Base-by-base conservation (phyloP, 179 eudicot genomes). In the Vitellaria paradoxa region DNA sequence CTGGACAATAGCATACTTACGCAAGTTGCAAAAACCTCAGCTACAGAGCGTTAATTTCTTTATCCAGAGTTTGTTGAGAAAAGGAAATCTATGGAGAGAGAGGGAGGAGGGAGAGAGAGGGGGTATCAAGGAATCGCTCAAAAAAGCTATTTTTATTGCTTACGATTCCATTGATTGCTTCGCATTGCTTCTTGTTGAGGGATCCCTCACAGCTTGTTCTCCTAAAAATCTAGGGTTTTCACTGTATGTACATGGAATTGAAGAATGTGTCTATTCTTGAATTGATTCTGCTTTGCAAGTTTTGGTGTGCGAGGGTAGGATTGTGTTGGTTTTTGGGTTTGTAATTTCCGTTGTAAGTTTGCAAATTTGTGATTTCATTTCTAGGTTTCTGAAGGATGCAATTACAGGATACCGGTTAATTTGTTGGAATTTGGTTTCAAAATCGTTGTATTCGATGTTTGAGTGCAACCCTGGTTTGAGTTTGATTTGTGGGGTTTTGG, bases 51-150 rank as follows among this genome's bases (percentile, higher is more conserved):
- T 30, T 30, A 30, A 30, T 30, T 30, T 30, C 37, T 30, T 30
- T 30, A 2, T 30, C 55, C 12, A 24, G 60, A 13, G 73, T 50
- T 68, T 68, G 73, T 50, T 21, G 40, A 23, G 73, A 70, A n/a
- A 70, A 70, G 60, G 73, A 70, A 70, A 50, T 59, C 45, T 7
- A 23, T 60, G 49, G 73, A 52, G 73, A 50, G 73, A 70, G 50
- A 18, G 63, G 0, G 63, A 18, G 15, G 53, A 42, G 70, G 40
- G 26, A 67, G 21, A 42, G 37, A 30, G 37, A 30, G 37, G n/a
- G n/a, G n/a, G n/a, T n/a, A n/a, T n/a, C n/a, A n/a, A n/a, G n/a
- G n/a, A n/a, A n/a, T n/a, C n/a, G n/a, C n/a, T n/a, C n/a, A n/a
- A n/a, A n/a, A n/a, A n/a, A n/a, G n/a, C n/a, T 8, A 26, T 46